Evolutionary conservation across 1,139 yeast genomes (phyloP), one percentile per base, ranked within the genome.

Genomic region (Hyphopichia pseudoburtonii): DNA sequence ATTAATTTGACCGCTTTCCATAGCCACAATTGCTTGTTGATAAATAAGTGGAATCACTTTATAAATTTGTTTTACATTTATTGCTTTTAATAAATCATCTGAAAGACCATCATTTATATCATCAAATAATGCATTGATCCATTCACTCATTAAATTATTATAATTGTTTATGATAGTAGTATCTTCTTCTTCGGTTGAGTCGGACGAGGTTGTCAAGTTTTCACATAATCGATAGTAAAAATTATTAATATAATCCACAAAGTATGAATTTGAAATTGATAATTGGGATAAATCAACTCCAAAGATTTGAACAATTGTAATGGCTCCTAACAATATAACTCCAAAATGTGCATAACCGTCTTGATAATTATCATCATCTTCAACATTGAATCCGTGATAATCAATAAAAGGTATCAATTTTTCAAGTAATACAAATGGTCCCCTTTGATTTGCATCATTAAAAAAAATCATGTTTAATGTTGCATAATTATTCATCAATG

Each of bases 121-220:
- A 42, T 87, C 90, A 60, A 86, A 89, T 33, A 90, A 60, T 2
- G 94, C 92, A 30, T 76, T 68, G 30, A 86, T 75, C 97, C 97
- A 90, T 29, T 80, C 85, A 33, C 78, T 78, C 23, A 86, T 60
- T 10, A 83, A 66, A 28, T 69, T 77, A 34, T 70, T 65, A 47
- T 65, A 70, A 42, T 69, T 69, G 19, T 54, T 44, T 3, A 62
- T 52, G 12, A 67, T 65, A 4, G 60, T 60, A 10, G 44, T 44
- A 29, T 66, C 70, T 36, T 66, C 70, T 17, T 57, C 64, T 17
- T 45, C 46, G 14, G 35, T 32, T 8, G 39, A 41, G 28, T 36
- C 29, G 3, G 36, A 28, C 7, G 38, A 18, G 3, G 40, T 49
- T 2, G 69, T 60, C 35, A 68, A 51, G 35, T 62, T 58, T 31